These are phyloP conservation scores for Lipomyces sp. DNA, from an alignment of 805 yeast species.

Conservation along the genomic window DNA sequence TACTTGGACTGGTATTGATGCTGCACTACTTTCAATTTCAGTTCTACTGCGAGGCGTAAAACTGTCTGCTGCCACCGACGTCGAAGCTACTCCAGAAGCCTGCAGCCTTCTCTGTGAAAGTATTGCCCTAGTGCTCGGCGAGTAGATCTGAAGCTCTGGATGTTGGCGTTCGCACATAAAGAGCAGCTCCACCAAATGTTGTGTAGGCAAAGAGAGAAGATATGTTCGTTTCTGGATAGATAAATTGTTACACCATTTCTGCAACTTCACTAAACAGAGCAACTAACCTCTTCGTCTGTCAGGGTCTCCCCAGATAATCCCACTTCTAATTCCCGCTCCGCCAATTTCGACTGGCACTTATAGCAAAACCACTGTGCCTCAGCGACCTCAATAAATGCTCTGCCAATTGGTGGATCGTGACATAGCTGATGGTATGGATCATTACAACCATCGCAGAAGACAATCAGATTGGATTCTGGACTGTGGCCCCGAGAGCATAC, in stretches of 20 bases:
- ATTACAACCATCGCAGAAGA: conserved; percentile 50
- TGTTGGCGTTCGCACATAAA: conserved; percentile 47
- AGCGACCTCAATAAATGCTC: conserved; percentile 48
- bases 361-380: conserved; percentile 51
- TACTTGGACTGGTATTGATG: not conserved
- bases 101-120: conserved; percentile 18
- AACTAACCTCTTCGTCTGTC: conserved; percentile 42
- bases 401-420: conserved; percentile 49
- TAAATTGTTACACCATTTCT: not conserved
- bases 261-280: not conserved
- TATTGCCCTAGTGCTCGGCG: conserved; percentile 46
- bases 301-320: conserved; percentile 47
- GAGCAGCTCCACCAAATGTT: conserved; percentile 50
- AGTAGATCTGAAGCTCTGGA: conserved; percentile 48
- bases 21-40: not conserved
- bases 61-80: not conserved
- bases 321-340: conserved; percentile 47
- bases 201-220: conserved; percentile 46
- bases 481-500: conserved; percentile 49
- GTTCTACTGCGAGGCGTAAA: not conserved
- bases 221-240: conserved; percentile 45
- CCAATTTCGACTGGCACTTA: conserved; percentile 46
- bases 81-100: not conserved
- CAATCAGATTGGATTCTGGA: conserved; percentile 46
- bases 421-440: conserved; percentile 50